Base-by-base conservation (phyloP, 495 filamentous ascomycete species). In the Niebla homalea region DNA sequence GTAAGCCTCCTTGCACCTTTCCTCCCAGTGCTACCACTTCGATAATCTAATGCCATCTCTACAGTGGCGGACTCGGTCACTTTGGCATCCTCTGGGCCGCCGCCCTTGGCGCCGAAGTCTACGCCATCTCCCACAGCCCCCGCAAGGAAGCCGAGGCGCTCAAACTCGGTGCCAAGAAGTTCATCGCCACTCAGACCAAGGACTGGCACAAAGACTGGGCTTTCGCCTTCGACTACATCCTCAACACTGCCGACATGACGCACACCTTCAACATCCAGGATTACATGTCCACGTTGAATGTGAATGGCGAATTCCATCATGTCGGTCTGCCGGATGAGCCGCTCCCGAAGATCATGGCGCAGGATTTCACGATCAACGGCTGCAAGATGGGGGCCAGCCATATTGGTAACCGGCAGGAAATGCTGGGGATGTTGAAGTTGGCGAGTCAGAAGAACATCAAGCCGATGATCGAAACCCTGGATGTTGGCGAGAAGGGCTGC, bases 241-340 rank as follows among this genome's bases (percentile, higher is more conserved):
- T 90, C 58, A 87, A 85, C 71, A 71, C 71, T 48, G 77, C 85
- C 40, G 80, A 87, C 57, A 77, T 76, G 54, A 84, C 80, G 19
- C 60, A 83, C 67, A 70, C 74, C 50, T 83, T 86, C 65, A 72
- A 85, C 58, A 59, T 94, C 23, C 61, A 69, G 43, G 75, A 79
- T 10, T 94, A 94, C 62, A 70, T 93, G 53, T 76, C 73, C 43
- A 76, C 87, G 53, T 75, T 96, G 57, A 85, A 89, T 62, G 79
- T 94, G 49, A 87, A 88, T 64, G 87, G 85, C 50, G 75, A 72
- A 50, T 90, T 87, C 77, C 75, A 94, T 51, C 82, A 78, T 48
- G 85, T 92, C 37, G 89, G 89, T 1, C 67, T 94, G 53, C 89
- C 89, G 2, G 87, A 94, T 59, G 79, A 82, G 36, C 77, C 81